Base-by-base conservation (phyloP, 129 eudicot species). In the Gnaphalium uliginosum region DNA sequence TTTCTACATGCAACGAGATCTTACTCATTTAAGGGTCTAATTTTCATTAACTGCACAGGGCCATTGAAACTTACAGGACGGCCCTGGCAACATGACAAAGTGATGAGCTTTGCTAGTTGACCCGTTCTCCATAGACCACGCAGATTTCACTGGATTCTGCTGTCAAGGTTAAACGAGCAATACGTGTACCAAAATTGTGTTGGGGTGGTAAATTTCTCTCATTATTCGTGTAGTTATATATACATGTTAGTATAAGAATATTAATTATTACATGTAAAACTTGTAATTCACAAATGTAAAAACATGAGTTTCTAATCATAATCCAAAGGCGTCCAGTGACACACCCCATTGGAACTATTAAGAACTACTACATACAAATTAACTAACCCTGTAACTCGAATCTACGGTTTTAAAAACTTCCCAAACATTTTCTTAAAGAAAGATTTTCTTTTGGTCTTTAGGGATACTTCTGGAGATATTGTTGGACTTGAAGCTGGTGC, bases 401-500 rank as follows among this genome's bases (percentile, higher is more conserved):
- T 35, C 78, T 79, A 72, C 33, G 46, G 43, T 73, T 64, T 35
- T n/a, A 30, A 19, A 66, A 54, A 46, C 10, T 60, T 58, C 18
- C 69, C 83, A 79, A 73, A 57, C 41, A 39, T 21, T 22, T 15
- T 66, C 4, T 43, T 59, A 11, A 73, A 32, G 27, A 67, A 37
- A 57, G 79, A 57, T 58, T 27, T 43, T 25, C 23, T 54, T 79
- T n/a, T 58, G 74, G 24, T 30, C 24, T 30, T 27, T 43, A 35
- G 83, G 62, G 74, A 66, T 80, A 59, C 79, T 73, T 73, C 75
- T 18, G 75, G 83, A 33, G 74, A 27, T 29, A 7, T n/a, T 7
- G 41, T 22, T 33, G 63, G 79, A 30, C 29, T 54, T 73, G 69
- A 73, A 17, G 26, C 37, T 14, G 83, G 83, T 27, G 83, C 83